Evolutionary conservation across 495 filamentous ascomycete genomes (phyloP).

Genomic region (Talaromyces thailandensis): DNA sequence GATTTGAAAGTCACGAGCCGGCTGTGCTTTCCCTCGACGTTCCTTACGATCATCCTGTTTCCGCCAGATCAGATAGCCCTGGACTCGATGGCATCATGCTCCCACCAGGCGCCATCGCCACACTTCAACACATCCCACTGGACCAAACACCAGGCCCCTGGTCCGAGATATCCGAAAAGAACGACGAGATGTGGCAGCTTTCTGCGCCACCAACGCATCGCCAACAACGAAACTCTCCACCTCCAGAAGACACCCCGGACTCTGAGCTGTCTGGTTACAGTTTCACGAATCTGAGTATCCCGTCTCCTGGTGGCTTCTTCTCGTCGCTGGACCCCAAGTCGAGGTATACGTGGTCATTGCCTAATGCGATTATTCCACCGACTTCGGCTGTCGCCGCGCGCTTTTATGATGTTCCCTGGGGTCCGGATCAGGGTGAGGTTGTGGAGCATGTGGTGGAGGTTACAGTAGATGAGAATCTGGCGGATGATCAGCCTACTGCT

Average conservation of each 20-base stretch:
- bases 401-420: constrained; percentile 79
- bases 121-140: constrained; percentile 63
- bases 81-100: constrained; percentile 64
- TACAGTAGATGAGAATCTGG: constrained; percentile 30
- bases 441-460: constrained; percentile 63
- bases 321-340: constrained; percentile 63
- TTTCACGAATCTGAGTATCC: constrained; percentile 68
- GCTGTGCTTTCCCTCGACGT: constrained; percentile 6
- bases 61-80: constrained; percentile 20
- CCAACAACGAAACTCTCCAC: constrained; percentile 10
- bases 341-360: constrained; percentile 66
- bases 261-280: constrained; percentile 43
- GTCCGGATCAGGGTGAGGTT: constrained; percentile 34
- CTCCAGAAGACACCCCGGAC: constrained; percentile 31
- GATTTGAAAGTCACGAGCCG: constrained; percentile 11
- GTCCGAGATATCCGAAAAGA: constrained; percentile 38
- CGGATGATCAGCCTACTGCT: constrained; percentile 33
- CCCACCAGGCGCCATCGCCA: constrained; percentile 67
- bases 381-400: constrained; percentile 73
- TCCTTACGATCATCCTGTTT: not conserved
- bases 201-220: constrained; percentile 9
- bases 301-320: constrained; percentile 87
- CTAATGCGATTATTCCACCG: constrained; percentile 41
- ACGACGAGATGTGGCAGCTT: constrained; percentile 39
- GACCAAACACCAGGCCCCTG: constrained; percentile 38